phyloP scores from a whole-genome alignment of 257 asterid species.

The Solanum bulbocastanum region DNA sequence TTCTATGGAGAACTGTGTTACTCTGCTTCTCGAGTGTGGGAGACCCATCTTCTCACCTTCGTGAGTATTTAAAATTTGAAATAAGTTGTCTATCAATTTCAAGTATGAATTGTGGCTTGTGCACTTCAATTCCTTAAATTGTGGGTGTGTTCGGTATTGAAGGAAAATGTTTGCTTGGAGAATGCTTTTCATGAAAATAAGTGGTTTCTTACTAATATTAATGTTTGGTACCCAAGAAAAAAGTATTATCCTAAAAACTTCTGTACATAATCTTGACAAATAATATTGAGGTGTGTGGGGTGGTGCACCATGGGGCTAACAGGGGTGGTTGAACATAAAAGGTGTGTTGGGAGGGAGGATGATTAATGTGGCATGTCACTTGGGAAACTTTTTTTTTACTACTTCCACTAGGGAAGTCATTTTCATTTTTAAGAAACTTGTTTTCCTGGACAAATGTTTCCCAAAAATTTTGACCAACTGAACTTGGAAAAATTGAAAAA shows the following conservation, averaged over 20 bases:
- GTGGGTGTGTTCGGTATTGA: background rate
- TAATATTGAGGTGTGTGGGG: background rate
- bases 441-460: background rate
- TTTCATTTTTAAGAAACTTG: background rate
- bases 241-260: background rate
- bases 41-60: constrained; percentile 63
- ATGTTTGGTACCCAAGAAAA: background rate
- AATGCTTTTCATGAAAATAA: background rate
- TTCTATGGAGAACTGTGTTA: constrained; percentile 81
- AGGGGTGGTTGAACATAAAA: background rate
- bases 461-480: background rate
- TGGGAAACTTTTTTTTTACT: background rate
- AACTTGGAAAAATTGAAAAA: background rate
- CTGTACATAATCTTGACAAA: background rate
- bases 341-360: background rate
- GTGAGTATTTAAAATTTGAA: constrained; percentile 30
- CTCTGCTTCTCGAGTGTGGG: constrained; percentile 69
- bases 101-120: background rate
- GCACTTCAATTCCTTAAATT: background rate
- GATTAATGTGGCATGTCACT: background rate
- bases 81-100: background rate
- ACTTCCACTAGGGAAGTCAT: background rate
- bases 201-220: background rate
- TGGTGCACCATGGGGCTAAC: background rate
- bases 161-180: background rate